A percentile compares a stretch with the other conserved stretches of the same genome.
Evolutionary conservation across 2,329 filamentous ascomycete genomes (phyloP).

Genomic region (Samsoniella hepiali): DNA sequence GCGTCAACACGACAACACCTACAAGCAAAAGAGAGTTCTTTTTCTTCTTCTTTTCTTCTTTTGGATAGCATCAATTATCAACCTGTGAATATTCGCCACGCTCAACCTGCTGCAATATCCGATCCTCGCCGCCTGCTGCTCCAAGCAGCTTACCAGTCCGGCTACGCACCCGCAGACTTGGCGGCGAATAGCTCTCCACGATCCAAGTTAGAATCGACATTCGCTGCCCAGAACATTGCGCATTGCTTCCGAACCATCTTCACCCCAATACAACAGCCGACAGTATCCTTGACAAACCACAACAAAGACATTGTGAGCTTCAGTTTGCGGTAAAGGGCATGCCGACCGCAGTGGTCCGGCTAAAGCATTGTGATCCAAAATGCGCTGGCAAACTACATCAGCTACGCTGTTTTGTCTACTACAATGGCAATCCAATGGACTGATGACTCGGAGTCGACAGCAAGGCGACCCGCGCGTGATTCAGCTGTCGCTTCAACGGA

Average conservation of each 20-base stretch:
- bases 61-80: too few relatives aligned
- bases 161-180: background rate
- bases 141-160: background rate
- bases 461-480: conserved; percentile 43
- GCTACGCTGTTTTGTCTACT: background rate
- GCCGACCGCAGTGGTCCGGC: background rate
- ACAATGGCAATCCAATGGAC: background rate
- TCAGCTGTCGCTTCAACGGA: conserved; percentile 40
- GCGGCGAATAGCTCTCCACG: background rate
- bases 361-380: background rate
- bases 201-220: background rate
- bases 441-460: conserved; percentile 28
- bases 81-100: too few relatives aligned
- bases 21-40: background rate
- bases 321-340: too few relatives aligned
- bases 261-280: background rate
- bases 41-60: too few relatives aligned
- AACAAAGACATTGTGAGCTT: background rate
- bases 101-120: too few relatives aligned
- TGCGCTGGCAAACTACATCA: background rate
- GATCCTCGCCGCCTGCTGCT: background rate
- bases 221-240: background rate
- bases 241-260: background rate
- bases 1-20: background rate
- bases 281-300: background rate